These are phyloP conservation scores for Thielaviopsis populi DNA, from an alignment of 2,329 filamentous ascomycete species.

Conservation along the genomic window DNA sequence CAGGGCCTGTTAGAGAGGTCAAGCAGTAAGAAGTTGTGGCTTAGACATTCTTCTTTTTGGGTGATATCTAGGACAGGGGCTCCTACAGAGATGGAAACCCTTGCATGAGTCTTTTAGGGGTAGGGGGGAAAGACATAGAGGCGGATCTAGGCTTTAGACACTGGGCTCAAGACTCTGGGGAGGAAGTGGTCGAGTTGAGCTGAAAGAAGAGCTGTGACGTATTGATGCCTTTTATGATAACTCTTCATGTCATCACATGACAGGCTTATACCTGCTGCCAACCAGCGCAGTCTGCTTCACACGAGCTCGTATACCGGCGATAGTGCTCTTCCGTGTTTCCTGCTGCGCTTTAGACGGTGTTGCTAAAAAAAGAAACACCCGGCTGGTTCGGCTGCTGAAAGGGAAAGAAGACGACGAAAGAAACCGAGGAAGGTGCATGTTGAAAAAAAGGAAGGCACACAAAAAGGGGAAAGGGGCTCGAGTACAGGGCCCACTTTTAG, in stretches of 20 bases:
- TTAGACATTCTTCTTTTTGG: background rate
- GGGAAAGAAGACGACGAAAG: background rate
- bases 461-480: background rate
- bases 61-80: background rate
- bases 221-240: too few relatives aligned
- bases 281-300: background rate
- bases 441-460: background rate
- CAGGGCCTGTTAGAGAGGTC: background rate
- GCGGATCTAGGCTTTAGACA: background rate
- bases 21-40: background rate
- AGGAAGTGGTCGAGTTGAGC: background rate
- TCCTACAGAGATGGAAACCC: background rate
- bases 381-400: background rate
- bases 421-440: background rate
- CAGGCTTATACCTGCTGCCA: too few relatives aligned
- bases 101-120: background rate
- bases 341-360: background rate
- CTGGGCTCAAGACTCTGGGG: background rate
- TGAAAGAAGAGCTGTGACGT: background rate
- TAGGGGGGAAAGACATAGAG: background rate
- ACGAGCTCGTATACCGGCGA: background rate
- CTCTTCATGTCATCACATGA: too few relatives aligned
- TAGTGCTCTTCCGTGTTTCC: background rate
- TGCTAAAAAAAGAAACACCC: constrained; percentile 1
- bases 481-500: background rate